These are phyloP conservation scores for Arthroderma sp. DNA, from an alignment of 2,329 filamentous ascomycete genomes.

Conservation along the genomic window DNA sequence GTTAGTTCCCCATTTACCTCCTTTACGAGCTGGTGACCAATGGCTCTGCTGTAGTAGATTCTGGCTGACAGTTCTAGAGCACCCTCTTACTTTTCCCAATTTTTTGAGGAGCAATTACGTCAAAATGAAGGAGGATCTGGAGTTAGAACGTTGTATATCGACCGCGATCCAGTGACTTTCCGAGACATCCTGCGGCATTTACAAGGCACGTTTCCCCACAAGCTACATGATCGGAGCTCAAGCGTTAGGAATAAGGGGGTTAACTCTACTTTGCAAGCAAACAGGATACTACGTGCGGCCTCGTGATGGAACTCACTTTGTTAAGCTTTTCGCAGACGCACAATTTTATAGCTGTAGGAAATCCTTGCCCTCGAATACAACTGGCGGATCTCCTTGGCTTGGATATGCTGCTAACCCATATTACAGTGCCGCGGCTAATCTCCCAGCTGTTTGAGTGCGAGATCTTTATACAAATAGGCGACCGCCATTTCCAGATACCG, in stretches of 20 bases:
- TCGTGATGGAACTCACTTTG: conserved; percentile 71
- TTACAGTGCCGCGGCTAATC: conserved; percentile 70
- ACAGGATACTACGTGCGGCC: conserved; percentile 70
- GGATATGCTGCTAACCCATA: neutral
- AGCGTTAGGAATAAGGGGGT: neutral
- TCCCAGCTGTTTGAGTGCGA: conserved; percentile 83
- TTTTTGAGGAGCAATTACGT: conserved; percentile 71
- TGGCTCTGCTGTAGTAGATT: conserved; percentile 5
- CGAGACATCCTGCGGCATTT: conserved; percentile 79
- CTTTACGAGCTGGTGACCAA: neutral
- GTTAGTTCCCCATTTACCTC: conserved; percentile 32
- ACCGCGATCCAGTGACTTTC: conserved; percentile 82
- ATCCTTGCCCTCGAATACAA: neutral
- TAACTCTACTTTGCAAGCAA: neutral
- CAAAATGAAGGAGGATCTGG: conserved; percentile 45
- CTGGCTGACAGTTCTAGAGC: conserved; percentile 50
- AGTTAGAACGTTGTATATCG: conserved; percentile 80
- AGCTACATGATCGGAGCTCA: neutral
- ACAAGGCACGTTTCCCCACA: conserved; percentile 42
- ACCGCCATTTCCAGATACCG: conserved; percentile 76
- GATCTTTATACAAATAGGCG: conserved; percentile 84
- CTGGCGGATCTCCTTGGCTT: neutral
- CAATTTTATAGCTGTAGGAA: conserved; percentile 76
- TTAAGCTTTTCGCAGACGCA: conserved; percentile 83
- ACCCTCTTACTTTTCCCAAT: conserved; percentile 91